phyloP scores from a whole-genome alignment of 768 basidiomycete species.

The Collybia mongolica region DNA sequence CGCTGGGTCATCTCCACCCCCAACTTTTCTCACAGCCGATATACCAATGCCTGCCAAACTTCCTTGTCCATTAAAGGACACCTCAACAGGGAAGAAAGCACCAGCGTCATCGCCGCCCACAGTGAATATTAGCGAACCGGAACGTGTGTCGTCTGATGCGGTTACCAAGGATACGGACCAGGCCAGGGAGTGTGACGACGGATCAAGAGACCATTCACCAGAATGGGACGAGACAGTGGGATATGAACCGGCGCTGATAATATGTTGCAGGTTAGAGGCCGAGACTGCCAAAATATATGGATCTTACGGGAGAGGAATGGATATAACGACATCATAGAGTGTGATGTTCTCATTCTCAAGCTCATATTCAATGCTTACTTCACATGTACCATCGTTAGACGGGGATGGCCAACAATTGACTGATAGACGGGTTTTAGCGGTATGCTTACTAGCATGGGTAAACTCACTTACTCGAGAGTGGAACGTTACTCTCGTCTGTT shows the following conservation, averaged over 20 bases:
- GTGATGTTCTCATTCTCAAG: slow-evolving; percentile 82
- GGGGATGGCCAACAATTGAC: slow-evolving; percentile 98
- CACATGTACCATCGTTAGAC: slow-evolving; percentile 87
- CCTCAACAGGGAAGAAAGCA: slow-evolving; percentile 90
- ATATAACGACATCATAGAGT: slow-evolving; percentile 83
- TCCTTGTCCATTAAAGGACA: slow-evolving; percentile 78
- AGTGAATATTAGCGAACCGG: slow-evolving; percentile 89
- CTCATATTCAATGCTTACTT: slow-evolving; percentile 97
- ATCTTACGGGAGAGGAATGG: slow-evolving; percentile 90
- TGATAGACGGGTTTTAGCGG: slow-evolving; percentile 24
- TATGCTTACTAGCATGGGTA: slow-evolving; percentile 3
- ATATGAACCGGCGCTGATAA: slow-evolving; percentile 69
- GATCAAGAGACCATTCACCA: slow-evolving; percentile 82
- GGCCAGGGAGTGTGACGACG: slow-evolving; percentile 75
- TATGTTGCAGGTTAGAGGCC: slow-evolving; percentile 1
- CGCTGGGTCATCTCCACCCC: slow-evolving; percentile 34
- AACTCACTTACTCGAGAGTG: slow-evolving; percentile 74
- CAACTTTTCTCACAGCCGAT: slow-evolving; percentile 51
- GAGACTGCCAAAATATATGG: background rate
- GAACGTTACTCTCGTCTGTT: slow-evolving; percentile 89
- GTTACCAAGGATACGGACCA: slow-evolving; percentile 81
- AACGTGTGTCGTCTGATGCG: slow-evolving; percentile 53
- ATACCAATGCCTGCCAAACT: slow-evolving; percentile 79
- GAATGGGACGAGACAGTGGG: slow-evolving; percentile 77
- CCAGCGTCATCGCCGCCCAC: slow-evolving; percentile 81